These are phyloP conservation scores for Ophiostoma australiae DNA, from an alignment of 2,329 filamentous ascomycete genomes.

Conservation along the genomic window DNA sequence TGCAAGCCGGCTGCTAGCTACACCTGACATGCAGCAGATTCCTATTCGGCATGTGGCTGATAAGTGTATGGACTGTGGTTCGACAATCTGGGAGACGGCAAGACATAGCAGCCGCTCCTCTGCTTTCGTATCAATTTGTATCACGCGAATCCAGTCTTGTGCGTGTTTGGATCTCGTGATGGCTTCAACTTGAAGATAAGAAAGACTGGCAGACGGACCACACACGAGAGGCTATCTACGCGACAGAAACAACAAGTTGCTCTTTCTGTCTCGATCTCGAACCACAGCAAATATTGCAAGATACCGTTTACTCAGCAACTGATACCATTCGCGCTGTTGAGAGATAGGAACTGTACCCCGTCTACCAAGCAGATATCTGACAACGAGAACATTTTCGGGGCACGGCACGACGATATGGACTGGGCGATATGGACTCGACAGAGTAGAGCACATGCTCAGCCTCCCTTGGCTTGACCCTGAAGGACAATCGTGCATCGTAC, in stretches of 20 bases:
- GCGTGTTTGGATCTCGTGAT: neutral
- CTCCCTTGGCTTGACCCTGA: neutral
- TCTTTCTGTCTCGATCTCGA: neutral
- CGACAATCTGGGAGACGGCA: neutral
- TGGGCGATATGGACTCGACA: too few species aligned
- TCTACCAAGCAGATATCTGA: neutral
- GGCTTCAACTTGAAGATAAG: neutral
- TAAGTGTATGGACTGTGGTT: neutral
- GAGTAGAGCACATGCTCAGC: neutral
- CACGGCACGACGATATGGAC: neutral
- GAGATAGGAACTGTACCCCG: neutral
- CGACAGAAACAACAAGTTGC: neutral
- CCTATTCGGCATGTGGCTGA: neutral
- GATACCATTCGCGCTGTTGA: neutral
- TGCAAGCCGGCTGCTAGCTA: neutral
- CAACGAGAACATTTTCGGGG: neutral
- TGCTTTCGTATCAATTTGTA: neutral
- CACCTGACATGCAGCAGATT: neutral
- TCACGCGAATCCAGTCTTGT: neutral
- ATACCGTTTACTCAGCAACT: neutral
- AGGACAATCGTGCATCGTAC: neutral
- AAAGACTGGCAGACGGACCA: neutral
- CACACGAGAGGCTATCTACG: neutral
- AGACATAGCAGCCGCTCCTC: neutral
- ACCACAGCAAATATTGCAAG: neutral